Conservation (phyloP, 495 filamentous ascomycete genomes). For the Peziza echinospora region DNA sequence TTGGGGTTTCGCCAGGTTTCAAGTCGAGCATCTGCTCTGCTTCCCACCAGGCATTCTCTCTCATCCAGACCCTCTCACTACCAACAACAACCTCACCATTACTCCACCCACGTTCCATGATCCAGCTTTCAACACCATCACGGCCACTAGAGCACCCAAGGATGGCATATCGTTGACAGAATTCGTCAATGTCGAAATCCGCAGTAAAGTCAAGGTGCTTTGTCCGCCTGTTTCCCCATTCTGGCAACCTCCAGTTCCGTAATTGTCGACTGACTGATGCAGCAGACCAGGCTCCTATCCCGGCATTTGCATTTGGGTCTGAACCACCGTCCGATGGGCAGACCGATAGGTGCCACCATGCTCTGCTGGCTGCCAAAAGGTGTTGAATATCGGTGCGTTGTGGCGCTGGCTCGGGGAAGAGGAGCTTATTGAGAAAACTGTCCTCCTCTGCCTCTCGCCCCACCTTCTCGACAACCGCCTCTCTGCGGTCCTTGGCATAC, state of each 20-base stretch:
- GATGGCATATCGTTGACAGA: conserved; percentile 53
- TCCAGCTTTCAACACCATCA: conserved; percentile 89
- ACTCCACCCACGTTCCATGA: conserved; percentile 89
- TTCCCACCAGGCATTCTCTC: conserved; percentile 92
- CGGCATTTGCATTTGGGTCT: conserved; percentile 15
- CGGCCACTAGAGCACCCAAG: conserved; percentile 76
- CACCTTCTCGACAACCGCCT: conserved; percentile 68
- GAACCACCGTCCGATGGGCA: conserved; percentile 73
- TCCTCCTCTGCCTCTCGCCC: conserved; percentile 60
- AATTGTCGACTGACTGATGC: conserved; percentile 79
- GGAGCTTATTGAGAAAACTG: conserved; percentile 59
- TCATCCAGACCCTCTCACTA: conserved; percentile 80
- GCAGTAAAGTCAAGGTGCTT: conserved; percentile 90
- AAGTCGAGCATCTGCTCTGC: conserved; percentile 90
- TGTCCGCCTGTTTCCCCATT: conserved; percentile 87
- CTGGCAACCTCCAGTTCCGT: conserved; percentile 74
- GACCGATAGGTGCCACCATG: conserved; percentile 86
- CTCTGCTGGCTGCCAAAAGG: conserved; percentile 36
- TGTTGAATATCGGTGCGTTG: conserved; percentile 24
- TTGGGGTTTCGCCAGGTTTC: conserved; percentile 24
- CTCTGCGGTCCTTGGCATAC: conserved; percentile 55
- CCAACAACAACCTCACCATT: conserved; percentile 91
- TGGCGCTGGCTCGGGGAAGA: conserved; percentile 58
- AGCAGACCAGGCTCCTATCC: conserved; percentile 50
- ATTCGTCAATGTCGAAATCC: conserved; percentile 90